A percentile compares a stretch with the other conserved stretches of the same genome.
phyloP scores from a whole-genome alignment of 805 yeast genomes.

The Sporopachydermia lactativora region DNA sequence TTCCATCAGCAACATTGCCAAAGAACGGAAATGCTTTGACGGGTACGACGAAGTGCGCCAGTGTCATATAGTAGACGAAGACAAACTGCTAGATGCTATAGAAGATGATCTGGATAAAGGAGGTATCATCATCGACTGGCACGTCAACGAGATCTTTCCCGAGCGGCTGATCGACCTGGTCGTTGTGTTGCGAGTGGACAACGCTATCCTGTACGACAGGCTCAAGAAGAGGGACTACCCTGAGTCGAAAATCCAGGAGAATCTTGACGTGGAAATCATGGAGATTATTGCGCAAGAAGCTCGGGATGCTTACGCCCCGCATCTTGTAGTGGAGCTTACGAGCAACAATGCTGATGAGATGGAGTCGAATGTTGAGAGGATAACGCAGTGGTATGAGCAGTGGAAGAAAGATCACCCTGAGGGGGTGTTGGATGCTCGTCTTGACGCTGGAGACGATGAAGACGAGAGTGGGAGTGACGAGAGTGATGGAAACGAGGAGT shows the following conservation, averaged over 20 bases:
- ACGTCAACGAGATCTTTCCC: conserved; percentile 90
- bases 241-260: conserved; percentile 74
- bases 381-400: conserved; percentile 55
- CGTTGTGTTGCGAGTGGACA: conserved; percentile 73
- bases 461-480: conserved; percentile 8
- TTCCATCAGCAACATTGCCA: conserved; percentile 71
- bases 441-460: conserved; percentile 14
- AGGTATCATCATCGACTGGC: conserved; percentile 94
- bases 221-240: conserved; percentile 64
- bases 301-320: conserved; percentile 60
- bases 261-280: conserved; percentile 95
- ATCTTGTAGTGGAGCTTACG: conserved; percentile 66
- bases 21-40: conserved; percentile 58
- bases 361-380: conserved; percentile 70
- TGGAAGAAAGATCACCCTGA: conserved; percentile 60
- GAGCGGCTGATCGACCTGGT: conserved; percentile 87
- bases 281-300: conserved; percentile 84
- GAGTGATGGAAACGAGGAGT: background rate
- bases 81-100: conserved; percentile 64
- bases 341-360: conserved; percentile 65
- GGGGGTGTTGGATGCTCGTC: conserved; percentile 39
- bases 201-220: conserved; percentile 58
- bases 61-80: conserved; percentile 86
- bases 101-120: conserved; percentile 74
- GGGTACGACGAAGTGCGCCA: conserved; percentile 81